These are phyloP conservation scores for Mycosphaerella sp. DNA, from an alignment of 2,329 filamentous ascomycete genomes.

Conservation along the genomic window DNA sequence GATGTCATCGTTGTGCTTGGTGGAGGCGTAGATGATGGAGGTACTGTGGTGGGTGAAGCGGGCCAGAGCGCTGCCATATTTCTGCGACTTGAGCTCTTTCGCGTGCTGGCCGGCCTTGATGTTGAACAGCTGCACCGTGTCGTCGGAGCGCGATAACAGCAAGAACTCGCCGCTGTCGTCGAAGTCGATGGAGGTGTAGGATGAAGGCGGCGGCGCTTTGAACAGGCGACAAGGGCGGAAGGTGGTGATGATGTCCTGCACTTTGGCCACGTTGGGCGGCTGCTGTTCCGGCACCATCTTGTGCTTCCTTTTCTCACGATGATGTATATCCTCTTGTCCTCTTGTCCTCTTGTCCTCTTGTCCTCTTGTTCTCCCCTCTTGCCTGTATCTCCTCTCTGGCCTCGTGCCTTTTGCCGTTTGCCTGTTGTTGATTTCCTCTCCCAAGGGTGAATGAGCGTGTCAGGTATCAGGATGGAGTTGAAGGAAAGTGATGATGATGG, in stretches of 20 bases:
- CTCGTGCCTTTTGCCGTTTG: no score
- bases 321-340: no score
- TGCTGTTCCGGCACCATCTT: slow-evolving; percentile 23
- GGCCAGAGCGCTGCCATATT: slow-evolving; percentile 91
- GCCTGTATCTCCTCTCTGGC: no score
- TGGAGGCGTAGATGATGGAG: slow-evolving; percentile 91
- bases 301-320: no score
- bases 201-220: slow-evolving; percentile 46
- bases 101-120: slow-evolving; percentile 83
- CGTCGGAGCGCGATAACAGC: slow-evolving; percentile 86
- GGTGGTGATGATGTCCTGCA: slow-evolving; percentile 68
- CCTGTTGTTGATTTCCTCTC: no score
- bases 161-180: slow-evolving; percentile 90
- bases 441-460: no score
- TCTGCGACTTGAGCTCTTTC: slow-evolving; percentile 87
- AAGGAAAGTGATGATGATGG: no score
- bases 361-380: no score
- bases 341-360: no score
- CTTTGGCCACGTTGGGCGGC: slow-evolving; percentile 45
- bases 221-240: slow-evolving; percentile 63
- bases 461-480: no score
- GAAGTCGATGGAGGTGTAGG: slow-evolving; percentile 88
- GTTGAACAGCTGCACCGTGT: slow-evolving; percentile 93
- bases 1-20: slow-evolving; percentile 86
- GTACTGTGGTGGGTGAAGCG: slow-evolving; percentile 89